Percentiles rank a stretch among this genome's conserved stretches.
Evolutionary conservation across 768 basidiomycete genomes (phyloP).

Genomic region (Kondoa subrosea): DNA sequence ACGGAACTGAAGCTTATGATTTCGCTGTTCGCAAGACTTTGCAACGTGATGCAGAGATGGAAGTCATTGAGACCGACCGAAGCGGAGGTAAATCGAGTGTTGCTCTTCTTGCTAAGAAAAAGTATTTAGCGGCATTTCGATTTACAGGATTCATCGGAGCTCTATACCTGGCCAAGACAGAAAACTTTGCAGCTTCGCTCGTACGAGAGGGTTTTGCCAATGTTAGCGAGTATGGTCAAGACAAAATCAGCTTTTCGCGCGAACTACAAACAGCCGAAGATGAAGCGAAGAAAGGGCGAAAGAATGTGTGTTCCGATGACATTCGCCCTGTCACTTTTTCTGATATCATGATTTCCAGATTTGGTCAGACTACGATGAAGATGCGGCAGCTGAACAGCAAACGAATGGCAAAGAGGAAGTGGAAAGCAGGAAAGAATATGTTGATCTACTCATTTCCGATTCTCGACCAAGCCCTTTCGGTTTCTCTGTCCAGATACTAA

Average conservation of each 20-base stretch:
- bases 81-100: conserved; percentile 46
- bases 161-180: conserved; percentile 56
- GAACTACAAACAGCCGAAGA: conserved; percentile 73
- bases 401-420: conserved; percentile 29
- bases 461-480: conserved; percentile 55
- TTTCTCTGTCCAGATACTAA: conserved; percentile 86
- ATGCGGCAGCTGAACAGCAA: conserved; percentile 30
- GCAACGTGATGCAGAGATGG: conserved; percentile 90
- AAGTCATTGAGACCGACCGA: conserved; percentile 78
- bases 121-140: conserved; percentile 35
- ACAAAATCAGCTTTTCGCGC: conserved; percentile 57
- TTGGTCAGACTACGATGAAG: conserved; percentile 68
- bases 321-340: not conserved
- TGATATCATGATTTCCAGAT: conserved; percentile 40
- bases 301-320: conserved; percentile 45
- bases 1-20: conserved; percentile 61
- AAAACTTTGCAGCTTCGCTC: conserved; percentile 71
- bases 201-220: conserved; percentile 71
- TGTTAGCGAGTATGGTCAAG: conserved; percentile 76
- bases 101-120: conserved; percentile 50
- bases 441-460: conserved; percentile 84
- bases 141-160: conserved; percentile 8
- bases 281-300: conserved; percentile 61
- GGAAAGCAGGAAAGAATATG: conserved; percentile 52
- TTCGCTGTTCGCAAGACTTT: conserved; percentile 65